Base-by-base conservation (phyloP, 23 red algal species). In the Pyropia haitanensis region DNA sequence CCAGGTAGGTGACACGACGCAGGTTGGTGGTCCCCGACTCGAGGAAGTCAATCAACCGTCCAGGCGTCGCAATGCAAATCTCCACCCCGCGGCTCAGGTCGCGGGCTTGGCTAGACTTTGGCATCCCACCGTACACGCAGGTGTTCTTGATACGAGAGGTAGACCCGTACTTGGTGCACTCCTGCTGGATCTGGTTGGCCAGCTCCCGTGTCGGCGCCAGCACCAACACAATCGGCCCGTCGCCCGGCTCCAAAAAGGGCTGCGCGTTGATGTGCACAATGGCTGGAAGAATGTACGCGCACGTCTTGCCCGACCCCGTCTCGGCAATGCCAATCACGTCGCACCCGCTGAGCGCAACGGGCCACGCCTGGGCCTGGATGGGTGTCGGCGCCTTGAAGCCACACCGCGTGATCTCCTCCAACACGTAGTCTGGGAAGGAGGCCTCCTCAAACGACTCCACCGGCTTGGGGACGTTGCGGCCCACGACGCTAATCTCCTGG, bases 241-340 rank as follows among this genome's bases (percentile, higher is more conserved):
- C 92, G 25, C 92, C 92, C 17, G 61, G 73, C 32, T 60, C 21
- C 8, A 96, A 61, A 57, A 69, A 85, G 9, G 77, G 68, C 68
- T 96, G 84, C 12, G 83, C 92, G 58, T 89, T 83, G 39, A 96
- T 89, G 51, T 96, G 92, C n/a, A 96, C 84, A 56, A 96, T 88
- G 27, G 92, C 84, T 1, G 92, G 92, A 7, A 96, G 71, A 9
- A 96, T 56, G 80, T 96, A 96, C 9, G 80, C 82, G 63, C 91
- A 96, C 13, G 92, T 89, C 75, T 96, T 96, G 26, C 92, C 76
- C 17, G 56, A 83, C 19, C 92, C 92, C 5, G 92, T 96, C 67
- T 96, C 78, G 17, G 92, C 92, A 25, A 96, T 77, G 33, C 85
- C 92, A 49, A 96, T 89, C 20, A 89, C 67, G 64, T 96, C 84